These are phyloP conservation scores for Lotmaria passim DNA, from an alignment of 208 protist species.

Conservation along the genomic window DNA sequence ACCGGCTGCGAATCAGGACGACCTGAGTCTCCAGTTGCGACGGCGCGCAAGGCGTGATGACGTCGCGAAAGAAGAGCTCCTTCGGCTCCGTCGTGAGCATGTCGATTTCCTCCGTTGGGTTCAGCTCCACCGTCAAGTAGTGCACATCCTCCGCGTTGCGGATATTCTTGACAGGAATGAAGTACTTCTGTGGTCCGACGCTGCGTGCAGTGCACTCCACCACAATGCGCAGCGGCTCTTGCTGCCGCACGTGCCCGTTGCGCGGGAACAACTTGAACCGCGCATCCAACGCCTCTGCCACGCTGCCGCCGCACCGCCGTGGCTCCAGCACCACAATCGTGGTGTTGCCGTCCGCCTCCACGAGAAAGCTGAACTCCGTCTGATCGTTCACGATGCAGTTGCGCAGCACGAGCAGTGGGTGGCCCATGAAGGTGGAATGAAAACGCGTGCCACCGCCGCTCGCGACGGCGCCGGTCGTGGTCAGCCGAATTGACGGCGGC, in stretches of 20 bases:
- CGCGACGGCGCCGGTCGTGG: background rate
- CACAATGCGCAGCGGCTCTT: conserved; percentile 65
- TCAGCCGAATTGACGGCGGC: conserved; percentile 19
- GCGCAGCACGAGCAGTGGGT: conserved; percentile 64
- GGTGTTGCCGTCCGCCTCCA: conserved; percentile 52
- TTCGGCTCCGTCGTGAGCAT: conserved; percentile 68
- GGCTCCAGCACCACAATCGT: conserved; percentile 83
- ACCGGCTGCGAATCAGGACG: conserved; percentile 67
- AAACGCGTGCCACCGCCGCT: conserved; percentile 1
- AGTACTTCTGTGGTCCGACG: conserved; percentile 82
- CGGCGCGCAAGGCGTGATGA: conserved; percentile 69
- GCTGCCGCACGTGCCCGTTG: conserved; percentile 53
- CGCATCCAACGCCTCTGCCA: conserved; percentile 58
- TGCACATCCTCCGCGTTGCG: conserved; percentile 64
- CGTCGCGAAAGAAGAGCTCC: conserved; percentile 64
- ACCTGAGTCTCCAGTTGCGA: conserved; percentile 63
- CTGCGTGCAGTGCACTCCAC: conserved; percentile 80
- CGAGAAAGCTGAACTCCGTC: conserved; percentile 71
- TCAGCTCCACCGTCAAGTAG: conserved; percentile 80
- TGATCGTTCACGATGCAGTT: conserved; percentile 80
- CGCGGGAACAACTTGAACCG: conserved; percentile 83
- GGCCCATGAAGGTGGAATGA: conserved; percentile 65
- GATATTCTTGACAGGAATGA: conserved; percentile 85
- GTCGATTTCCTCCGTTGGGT: conserved; percentile 71
- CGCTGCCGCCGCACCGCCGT: conserved; percentile 51